Evolutionary conservation across 1,139 yeast species (phyloP).

Genomic region (Pneumocystis jirovecii): DNA sequence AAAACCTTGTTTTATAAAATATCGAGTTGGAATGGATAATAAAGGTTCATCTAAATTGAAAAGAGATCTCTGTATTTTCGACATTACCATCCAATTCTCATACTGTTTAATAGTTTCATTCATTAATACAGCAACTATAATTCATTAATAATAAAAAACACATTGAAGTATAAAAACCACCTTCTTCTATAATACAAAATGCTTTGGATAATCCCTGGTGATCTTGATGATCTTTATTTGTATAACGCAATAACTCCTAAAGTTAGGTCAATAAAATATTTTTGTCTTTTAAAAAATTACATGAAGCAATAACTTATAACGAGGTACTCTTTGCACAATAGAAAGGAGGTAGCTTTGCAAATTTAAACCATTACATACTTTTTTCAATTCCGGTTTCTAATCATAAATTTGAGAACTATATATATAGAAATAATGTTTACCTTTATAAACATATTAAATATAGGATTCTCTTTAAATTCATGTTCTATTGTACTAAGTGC

Average conservation of each 20-base stretch:
- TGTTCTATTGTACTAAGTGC: conserved; percentile 1
- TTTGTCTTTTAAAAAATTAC: background rate
- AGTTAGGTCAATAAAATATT: background rate
- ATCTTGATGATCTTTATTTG: conserved; percentile 1
- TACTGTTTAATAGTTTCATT: conserved; percentile 3
- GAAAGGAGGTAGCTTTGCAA: conserved; percentile 3
- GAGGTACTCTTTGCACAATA: conserved; percentile 5
- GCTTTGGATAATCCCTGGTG: background rate
- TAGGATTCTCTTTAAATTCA: conserved; percentile 1
- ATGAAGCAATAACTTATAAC: conserved; percentile 2
- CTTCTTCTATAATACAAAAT: background rate
- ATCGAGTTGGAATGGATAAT: conserved; percentile 1
- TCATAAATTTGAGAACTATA: background rate
- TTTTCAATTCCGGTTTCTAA: background rate
- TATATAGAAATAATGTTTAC: background rate
- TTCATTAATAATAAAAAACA: background rate
- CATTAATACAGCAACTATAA: conserved; percentile 1
- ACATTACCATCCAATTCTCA: conserved; percentile 4
- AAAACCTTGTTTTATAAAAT: conserved; percentile 3
- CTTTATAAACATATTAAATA: background rate
- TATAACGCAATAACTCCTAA: conserved; percentile 1
- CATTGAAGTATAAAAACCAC: background rate
- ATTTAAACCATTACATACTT: conserved; percentile 2
- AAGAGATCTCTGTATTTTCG: background rate
- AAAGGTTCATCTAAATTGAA: conserved; percentile 4